Percentiles rank a stretch among this genome's conserved stretches.
Conservation (phyloP, 345 rosid species). For the Trapa incisa region DNA sequence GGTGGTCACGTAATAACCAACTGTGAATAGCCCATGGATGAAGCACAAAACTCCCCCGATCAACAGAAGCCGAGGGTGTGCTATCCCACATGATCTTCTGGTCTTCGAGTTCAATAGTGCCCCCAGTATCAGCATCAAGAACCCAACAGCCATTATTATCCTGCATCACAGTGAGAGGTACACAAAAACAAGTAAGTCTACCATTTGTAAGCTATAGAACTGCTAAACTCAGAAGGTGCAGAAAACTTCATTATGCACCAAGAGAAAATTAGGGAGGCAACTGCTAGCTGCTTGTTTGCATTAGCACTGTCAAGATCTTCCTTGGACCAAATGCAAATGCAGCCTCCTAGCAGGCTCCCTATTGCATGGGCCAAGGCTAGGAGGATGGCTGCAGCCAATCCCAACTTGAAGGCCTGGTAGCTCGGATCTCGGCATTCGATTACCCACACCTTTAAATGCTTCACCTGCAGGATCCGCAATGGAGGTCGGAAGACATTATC, state of each 20-base stretch:
- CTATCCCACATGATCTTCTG: conserved; percentile 47
- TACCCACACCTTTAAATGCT: conserved; percentile 56
- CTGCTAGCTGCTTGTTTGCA: conserved; percentile 64
- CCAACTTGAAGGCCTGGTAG: conserved; percentile 54
- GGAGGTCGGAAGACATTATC: neutral
- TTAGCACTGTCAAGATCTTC: conserved; percentile 31
- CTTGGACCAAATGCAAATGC: conserved; percentile 51
- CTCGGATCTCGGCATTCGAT: conserved; percentile 83
- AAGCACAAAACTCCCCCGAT: conserved; percentile 77
- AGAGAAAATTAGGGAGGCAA: conserved; percentile 64
- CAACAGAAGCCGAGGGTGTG: conserved; percentile 47
- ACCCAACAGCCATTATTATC: conserved; percentile 52
- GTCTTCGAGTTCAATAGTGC: conserved; percentile 53
- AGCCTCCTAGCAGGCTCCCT: conserved; percentile 59
- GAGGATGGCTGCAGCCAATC: conserved; percentile 57
- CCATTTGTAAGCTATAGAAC: too few relatives aligned
- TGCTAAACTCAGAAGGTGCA: too few relatives aligned
- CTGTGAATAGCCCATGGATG: conserved; percentile 57
- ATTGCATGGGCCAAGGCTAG: conserved; percentile 47
- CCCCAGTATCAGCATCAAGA: conserved; percentile 65
- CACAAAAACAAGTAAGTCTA: neutral
- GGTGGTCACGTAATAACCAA: conserved; percentile 68
- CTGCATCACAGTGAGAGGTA: conserved; percentile 17
- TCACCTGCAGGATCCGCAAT: conserved; percentile 30
- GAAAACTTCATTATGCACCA: conserved; percentile 31